Percentiles rank a stretch among this genome's conserved stretches.
These are phyloP conservation scores for Cyberlindnera petersonii DNA, from an alignment of 805 yeast genomes.

Conservation along the genomic window DNA sequence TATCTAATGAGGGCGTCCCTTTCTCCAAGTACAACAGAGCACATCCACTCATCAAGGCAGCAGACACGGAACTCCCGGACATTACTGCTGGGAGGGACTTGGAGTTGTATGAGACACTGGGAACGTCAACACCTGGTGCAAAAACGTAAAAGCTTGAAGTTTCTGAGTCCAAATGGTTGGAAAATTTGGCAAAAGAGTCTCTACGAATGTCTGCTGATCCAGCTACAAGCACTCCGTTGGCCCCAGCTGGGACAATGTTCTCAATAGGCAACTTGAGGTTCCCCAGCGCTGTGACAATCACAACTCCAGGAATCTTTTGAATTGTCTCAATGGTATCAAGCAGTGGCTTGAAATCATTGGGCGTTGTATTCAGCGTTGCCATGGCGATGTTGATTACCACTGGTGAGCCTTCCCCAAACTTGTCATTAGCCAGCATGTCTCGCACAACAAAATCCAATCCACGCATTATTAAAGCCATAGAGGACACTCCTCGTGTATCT, in stretches of 20 bases:
- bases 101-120: conserved; percentile 41
- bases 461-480: conserved; percentile 32
- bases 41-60: conserved; percentile 66
- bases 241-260: conserved; percentile 76
- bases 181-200: conserved; percentile 68
- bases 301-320: conserved; percentile 33
- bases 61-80: conserved; percentile 79
- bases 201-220: conserved; percentile 78
- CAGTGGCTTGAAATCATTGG: conserved; percentile 55
- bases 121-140: conserved; percentile 73
- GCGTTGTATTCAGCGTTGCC: conserved; percentile 64
- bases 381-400: conserved; percentile 76
- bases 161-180: conserved; percentile 78
- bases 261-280: conserved; percentile 74
- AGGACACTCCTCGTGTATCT: conserved; percentile 60
- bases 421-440: neutral
- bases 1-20: conserved; percentile 41
- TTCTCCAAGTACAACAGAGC: conserved; percentile 50
- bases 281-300: conserved; percentile 82
- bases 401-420: conserved; percentile 19
- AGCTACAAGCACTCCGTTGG: conserved; percentile 64
- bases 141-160: conserved; percentile 44
- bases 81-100: conserved; percentile 31
- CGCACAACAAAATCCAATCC: conserved; percentile 1
- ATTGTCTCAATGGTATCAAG: conserved; percentile 70